These are phyloP conservation scores for Epithele typhae DNA, from an alignment of 768 basidiomycete genomes.

Conservation along the genomic window DNA sequence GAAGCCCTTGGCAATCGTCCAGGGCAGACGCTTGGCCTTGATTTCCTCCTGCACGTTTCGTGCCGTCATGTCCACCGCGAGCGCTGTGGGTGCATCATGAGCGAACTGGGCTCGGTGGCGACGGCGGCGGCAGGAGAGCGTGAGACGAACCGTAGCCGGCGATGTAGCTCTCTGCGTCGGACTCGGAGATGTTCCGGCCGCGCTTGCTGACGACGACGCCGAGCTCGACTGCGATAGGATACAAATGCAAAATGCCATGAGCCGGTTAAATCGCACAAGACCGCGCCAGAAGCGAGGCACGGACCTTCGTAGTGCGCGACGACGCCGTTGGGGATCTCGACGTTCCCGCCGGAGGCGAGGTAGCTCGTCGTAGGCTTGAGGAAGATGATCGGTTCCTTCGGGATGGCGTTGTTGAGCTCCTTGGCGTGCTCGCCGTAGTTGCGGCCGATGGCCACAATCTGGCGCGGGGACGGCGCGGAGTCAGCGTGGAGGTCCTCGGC, in stretches of 20 bases:
- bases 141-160: constrained; percentile 77
- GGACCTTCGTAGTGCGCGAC: constrained; percentile 89
- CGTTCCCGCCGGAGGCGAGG: constrained; percentile 63
- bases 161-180: constrained; percentile 70
- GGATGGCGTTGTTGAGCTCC: constrained; percentile 84
- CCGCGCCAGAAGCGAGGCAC: neutral
- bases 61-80: constrained; percentile 96
- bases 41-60: constrained; percentile 92
- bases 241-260: neutral
- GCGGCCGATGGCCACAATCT: constrained; percentile 95
- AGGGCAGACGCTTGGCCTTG: constrained; percentile 92
- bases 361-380: constrained; percentile 95
- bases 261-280: neutral
- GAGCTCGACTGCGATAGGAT: constrained; percentile 70
- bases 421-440: constrained; percentile 92
- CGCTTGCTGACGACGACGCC: constrained; percentile 92
- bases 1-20: constrained; percentile 96
- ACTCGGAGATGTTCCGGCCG: constrained; percentile 76
- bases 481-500: neutral
- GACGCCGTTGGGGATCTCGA: constrained; percentile 85
- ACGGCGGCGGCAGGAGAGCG: neutral
- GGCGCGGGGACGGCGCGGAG: neutral
- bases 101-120: neutral
- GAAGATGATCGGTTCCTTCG: constrained; percentile 98
- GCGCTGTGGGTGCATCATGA: constrained; percentile 41